Percentiles rank a stretch among this genome's conserved stretches.
Conservation (phyloP, 768 basidiomycete genomes). For the Collybia sp. region DNA sequence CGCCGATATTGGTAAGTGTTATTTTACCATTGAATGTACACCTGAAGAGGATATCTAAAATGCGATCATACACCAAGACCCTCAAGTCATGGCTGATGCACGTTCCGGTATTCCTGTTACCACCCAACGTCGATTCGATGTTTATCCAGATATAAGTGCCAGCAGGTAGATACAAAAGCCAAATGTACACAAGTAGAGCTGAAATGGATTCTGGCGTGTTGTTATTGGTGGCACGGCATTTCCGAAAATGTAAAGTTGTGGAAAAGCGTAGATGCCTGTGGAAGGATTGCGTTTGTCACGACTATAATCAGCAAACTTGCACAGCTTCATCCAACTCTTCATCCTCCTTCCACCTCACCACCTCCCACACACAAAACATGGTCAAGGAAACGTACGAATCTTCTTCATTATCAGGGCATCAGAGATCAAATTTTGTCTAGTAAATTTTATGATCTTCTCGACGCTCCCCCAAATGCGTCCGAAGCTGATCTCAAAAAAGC, state of each 20-base stretch:
- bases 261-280: slow-evolving; percentile 38
- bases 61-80: slow-evolving; percentile 24
- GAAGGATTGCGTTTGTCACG: slow-evolving; percentile 33
- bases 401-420: slow-evolving; percentile 3
- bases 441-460: slow-evolving; percentile 91
- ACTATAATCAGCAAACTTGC: slow-evolving; percentile 22
- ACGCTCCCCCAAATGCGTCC: slow-evolving; percentile 72
- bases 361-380: slow-evolving; percentile 34
- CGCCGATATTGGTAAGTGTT: slow-evolving; percentile 70
- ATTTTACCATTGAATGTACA: too few species aligned
- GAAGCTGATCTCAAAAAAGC: slow-evolving; percentile 92
- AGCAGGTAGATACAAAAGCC: neutral
- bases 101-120: slow-evolving; percentile 90
- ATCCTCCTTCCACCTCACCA: slow-evolving; percentile 13
- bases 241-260: slow-evolving; percentile 34
- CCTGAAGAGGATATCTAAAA: neutral
- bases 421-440: slow-evolving; percentile 29
- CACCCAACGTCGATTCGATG: slow-evolving; percentile 85
- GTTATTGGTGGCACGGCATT: slow-evolving; percentile 11
- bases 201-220: neutral
- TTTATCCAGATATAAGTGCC: slow-evolving; percentile 72
- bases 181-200: neutral
- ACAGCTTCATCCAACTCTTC: slow-evolving; percentile 12
- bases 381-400: slow-evolving; percentile 65
- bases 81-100: slow-evolving; percentile 57